Conservation (phyloP, 148 eudicot species). For the Camellia lanceoleosa region DNA sequence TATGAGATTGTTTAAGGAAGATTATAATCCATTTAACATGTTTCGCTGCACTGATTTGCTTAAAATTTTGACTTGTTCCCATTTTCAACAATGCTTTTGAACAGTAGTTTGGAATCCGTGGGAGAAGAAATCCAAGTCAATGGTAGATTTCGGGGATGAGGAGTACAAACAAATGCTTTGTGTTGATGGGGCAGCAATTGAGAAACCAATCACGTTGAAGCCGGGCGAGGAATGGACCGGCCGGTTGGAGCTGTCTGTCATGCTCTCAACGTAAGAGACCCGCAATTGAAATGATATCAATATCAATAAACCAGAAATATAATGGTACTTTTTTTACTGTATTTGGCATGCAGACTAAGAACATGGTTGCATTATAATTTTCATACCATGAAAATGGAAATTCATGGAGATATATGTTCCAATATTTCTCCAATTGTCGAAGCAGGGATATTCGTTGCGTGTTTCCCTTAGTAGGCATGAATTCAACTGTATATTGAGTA, state of each 20-base stretch:
- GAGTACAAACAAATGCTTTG: slow-evolving; percentile 82
- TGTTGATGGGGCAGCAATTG: slow-evolving; percentile 77
- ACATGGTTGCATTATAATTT: background rate
- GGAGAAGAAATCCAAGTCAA: slow-evolving; percentile 70
- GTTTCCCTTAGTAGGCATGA: background rate
- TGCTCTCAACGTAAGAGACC: slow-evolving; percentile 31
- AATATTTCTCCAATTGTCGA: background rate
- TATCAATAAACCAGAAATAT: background rate
- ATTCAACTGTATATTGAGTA: background rate
- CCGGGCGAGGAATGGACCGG: slow-evolving; percentile 82
- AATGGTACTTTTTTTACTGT: background rate
- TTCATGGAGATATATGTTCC: background rate
- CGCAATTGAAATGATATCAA: background rate
- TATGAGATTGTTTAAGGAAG: background rate
- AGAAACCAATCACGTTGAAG: slow-evolving; percentile 63
- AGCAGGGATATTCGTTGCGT: slow-evolving; percentile 1
- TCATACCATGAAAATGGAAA: slow-evolving; percentile 1
- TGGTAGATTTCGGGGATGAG: slow-evolving; percentile 71
- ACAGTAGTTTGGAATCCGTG: slow-evolving; percentile 96
- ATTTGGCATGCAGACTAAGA: background rate
- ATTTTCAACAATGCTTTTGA: background rate
- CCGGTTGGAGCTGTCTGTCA: slow-evolving; percentile 60
- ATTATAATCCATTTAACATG: too few species aligned
- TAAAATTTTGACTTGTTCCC: background rate
- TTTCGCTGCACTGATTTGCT: background rate